Conservation (phyloP, 202 grass and related monocot species). For the Elaeis oleifera region DNA sequence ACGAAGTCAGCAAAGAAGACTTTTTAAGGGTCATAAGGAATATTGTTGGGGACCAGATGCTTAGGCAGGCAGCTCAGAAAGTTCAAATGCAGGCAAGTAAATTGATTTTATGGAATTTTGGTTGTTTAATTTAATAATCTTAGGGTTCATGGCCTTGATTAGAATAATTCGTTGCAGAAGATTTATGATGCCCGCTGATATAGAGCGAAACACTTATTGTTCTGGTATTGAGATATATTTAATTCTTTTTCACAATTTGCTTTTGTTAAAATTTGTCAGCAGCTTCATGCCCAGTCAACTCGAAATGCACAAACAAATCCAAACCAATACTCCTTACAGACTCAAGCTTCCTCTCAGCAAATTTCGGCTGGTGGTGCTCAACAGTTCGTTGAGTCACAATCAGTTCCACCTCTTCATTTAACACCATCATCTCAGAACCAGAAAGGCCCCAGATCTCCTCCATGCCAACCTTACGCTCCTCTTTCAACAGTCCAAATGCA, state of each 20-base stretch:
- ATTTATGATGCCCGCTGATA: neutral
- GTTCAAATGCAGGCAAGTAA: conserved; percentile 74
- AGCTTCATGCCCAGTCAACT: conserved; percentile 31
- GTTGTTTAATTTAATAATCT: conserved; percentile 1
- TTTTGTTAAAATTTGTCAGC: conserved; percentile 28
- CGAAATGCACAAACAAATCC: conserved; percentile 36
- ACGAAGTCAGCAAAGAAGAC: conserved; percentile 89
- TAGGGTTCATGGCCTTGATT: neutral
- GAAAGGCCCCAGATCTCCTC: conserved; percentile 1
- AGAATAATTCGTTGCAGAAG: neutral
- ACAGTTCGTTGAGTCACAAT: conserved; percentile 28
- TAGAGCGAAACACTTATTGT: conserved; percentile 4
- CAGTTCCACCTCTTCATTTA: conserved; percentile 8
- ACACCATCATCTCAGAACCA: conserved; percentile 8
- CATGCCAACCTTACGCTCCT: conserved; percentile 33
- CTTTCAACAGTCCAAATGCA: conserved; percentile 49
- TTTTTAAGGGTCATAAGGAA: conserved; percentile 84
- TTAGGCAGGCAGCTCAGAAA: conserved; percentile 75
- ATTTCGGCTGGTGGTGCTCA: conserved; percentile 38
- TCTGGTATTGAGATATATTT: conserved; percentile 11
- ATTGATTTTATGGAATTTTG: neutral
- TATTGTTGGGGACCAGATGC: conserved; percentile 95
- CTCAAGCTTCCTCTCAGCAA: conserved; percentile 56
- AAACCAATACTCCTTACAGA: conserved; percentile 45
- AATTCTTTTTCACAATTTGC: conserved; percentile 25